Percentiles rank a stretch among this genome's conserved stretches.
phyloP scores from a whole-genome alignment of 1,284 basidiomycete genomes.

The Ganoderma meredithae region DNA sequence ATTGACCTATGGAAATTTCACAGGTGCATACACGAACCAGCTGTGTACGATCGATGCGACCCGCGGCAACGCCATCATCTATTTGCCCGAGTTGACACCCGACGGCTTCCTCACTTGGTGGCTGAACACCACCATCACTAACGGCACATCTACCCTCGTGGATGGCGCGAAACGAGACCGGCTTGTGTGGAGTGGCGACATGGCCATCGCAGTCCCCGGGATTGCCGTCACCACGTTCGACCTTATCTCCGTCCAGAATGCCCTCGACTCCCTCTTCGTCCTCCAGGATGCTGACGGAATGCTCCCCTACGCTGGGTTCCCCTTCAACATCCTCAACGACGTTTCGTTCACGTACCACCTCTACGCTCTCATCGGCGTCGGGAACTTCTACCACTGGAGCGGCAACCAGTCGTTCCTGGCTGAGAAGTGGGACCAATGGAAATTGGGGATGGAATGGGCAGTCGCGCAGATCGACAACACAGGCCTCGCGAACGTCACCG shows the following conservation, averaged over 20 bases:
- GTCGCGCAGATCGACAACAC: constrained; percentile 25
- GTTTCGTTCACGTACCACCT: constrained; percentile 32
- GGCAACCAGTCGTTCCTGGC: constrained; percentile 27
- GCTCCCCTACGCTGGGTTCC: constrained; percentile 27
- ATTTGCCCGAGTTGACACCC: neutral
- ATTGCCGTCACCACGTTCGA: constrained; percentile 30
- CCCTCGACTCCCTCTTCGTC: constrained; percentile 29
- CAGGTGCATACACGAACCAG: constrained; percentile 31
- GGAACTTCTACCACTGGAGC: constrained; percentile 32
- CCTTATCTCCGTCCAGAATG: constrained; percentile 27
- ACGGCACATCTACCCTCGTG: constrained; percentile 25
- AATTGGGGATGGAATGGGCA: constrained; percentile 28
- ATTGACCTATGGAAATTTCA: neutral
- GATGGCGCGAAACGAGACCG: constrained; percentile 30
- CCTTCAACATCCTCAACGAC: constrained; percentile 22
- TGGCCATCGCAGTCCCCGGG: constrained; percentile 29
- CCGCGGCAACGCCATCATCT: constrained; percentile 20
- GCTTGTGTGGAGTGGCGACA: constrained; percentile 32
- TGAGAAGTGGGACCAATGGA: constrained; percentile 26
- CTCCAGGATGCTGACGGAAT: constrained; percentile 20
- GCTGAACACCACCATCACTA: constrained; percentile 28
- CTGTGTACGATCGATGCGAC: constrained; percentile 29
- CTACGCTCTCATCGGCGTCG: constrained; percentile 32
- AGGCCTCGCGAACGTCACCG: constrained; percentile 28
- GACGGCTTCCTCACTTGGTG: constrained; percentile 21